Percentiles rank a stretch among this genome's conserved stretches.
phyloP scores from a whole-genome alignment of 352 stramenopile genomes.

The Globisporangium camurandrum region DNA sequence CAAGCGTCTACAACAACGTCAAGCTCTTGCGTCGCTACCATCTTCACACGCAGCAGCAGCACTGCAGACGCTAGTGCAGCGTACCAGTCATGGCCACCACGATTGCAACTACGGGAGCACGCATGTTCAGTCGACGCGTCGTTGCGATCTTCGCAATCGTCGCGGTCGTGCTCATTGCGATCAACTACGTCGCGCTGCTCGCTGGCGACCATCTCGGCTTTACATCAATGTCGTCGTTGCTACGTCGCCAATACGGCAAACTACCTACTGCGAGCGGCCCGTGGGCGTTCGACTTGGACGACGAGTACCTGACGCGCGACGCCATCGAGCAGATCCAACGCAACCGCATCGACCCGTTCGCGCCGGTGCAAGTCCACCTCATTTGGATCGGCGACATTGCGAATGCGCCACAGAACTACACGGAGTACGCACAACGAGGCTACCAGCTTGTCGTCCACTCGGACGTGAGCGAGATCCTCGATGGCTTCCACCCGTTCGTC shows the following conservation, averaged over 20 bases:
- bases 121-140: slow-evolving; percentile 1
- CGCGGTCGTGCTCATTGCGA: not conserved
- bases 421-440: not conserved
- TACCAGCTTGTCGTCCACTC: slow-evolving; percentile 11
- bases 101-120: too few species aligned
- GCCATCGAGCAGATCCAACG: not conserved
- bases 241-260: not conserved
- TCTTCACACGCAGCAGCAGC: too few species aligned
- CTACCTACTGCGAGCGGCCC: not conserved
- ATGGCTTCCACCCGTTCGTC: slow-evolving; percentile 11
- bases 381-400: slow-evolving; percentile 13
- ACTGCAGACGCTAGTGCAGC: too few species aligned
- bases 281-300: too few species aligned
- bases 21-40: too few species aligned
- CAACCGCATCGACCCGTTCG: not conserved
- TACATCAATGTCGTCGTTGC: not conserved
- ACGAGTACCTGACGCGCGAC: not conserved
- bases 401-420: not conserved
- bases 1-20: too few species aligned
- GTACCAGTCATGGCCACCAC: too few species aligned
- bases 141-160: not conserved
- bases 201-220: not conserved
- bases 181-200: not conserved
- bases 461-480: slow-evolving; percentile 8
- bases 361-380: slow-evolving; percentile 9